These are phyloP conservation scores for Agrostemma githago DNA, from an alignment of 148 eudicot genomes.

Conservation along the genomic window DNA sequence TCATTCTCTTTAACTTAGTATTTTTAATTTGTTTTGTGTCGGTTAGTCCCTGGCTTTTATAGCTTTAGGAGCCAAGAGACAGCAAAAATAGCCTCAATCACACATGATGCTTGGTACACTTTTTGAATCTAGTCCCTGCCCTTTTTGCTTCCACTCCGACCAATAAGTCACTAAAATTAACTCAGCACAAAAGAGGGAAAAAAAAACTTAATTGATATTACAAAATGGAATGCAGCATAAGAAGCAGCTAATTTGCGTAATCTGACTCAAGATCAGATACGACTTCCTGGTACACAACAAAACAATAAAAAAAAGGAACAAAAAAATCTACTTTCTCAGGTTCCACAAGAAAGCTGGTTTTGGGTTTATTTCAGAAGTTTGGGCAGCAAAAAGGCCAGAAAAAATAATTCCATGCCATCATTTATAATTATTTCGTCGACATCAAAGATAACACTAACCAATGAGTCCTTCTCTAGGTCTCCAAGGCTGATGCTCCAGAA, in stretches of 20 bases:
- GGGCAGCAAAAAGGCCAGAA: conserved; percentile 24
- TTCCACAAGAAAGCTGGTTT: not conserved
- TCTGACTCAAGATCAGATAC: conserved; percentile 2
- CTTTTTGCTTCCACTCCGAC: not conserved
- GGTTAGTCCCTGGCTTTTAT: no score
- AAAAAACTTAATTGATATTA: not conserved
- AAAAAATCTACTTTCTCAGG: conserved; percentile 9
- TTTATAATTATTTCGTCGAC: conserved; percentile 44
- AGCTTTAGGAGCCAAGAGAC: not conserved
- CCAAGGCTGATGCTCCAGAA: conserved; percentile 88
- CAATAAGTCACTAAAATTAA: not conserved
- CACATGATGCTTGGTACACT: not conserved
- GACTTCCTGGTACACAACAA: not conserved
- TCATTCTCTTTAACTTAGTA: not conserved
- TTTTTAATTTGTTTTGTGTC: not conserved
- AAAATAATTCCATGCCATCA: conserved; percentile 18
- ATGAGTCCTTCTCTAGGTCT: conserved; percentile 34
- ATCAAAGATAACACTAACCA: conserved; percentile 25
- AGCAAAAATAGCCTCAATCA: no score
- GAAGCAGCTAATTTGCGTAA: conserved; percentile 2
- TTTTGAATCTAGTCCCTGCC: not conserved
- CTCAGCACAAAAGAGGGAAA: not conserved
- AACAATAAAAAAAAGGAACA: not conserved
- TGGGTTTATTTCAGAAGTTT: conserved; percentile 20
- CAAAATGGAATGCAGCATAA: not conserved